A percentile compares a stretch with the other conserved stretches of the same genome.
These are phyloP conservation scores for Gaeumannomyces sp. DNA, from an alignment of 2,329 filamentous ascomycete genomes.

Conservation along the genomic window DNA sequence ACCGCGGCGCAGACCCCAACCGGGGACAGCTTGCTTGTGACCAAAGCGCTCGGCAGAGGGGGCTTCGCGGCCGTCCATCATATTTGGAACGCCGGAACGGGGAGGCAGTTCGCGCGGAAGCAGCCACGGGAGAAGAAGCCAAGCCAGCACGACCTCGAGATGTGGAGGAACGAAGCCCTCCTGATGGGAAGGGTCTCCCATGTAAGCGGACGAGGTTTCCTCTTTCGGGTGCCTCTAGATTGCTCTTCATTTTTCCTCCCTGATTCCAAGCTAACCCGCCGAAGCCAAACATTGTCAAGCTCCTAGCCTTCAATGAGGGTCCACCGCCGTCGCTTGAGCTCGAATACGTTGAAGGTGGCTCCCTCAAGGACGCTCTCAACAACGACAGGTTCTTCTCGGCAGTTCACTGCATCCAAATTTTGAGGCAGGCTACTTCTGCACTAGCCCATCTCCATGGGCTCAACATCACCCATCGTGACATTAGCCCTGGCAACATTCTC, in stretches of 20 bases:
- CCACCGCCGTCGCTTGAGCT: neutral
- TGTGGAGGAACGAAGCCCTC: neutral
- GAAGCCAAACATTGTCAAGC: neutral
- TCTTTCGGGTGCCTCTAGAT: neutral
- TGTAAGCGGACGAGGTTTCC: neutral
- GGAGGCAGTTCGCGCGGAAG: neutral
- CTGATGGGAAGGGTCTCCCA: neutral
- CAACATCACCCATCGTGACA: conserved; percentile 1
- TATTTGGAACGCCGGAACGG: neutral
- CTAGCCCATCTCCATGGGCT: neutral
- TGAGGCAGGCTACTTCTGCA: neutral
- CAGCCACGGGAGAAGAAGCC: neutral
- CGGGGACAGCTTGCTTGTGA: neutral
- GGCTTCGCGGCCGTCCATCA: neutral
- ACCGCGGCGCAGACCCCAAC: neutral
- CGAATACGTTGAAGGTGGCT: neutral
- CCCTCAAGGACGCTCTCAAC: neutral
- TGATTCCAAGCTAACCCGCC: neutral
- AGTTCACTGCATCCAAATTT: neutral
- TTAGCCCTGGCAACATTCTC: neutral
- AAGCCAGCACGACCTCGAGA: neutral
- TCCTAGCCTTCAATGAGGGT: neutral
- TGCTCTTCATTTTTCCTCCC: neutral
- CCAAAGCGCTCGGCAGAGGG: neutral
- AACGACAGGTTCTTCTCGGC: neutral